Percentiles rank a stretch among this genome's conserved stretches.
Evolutionary conservation across 305 asterid species (phyloP).

Genomic region (Andrographis paniculata): DNA sequence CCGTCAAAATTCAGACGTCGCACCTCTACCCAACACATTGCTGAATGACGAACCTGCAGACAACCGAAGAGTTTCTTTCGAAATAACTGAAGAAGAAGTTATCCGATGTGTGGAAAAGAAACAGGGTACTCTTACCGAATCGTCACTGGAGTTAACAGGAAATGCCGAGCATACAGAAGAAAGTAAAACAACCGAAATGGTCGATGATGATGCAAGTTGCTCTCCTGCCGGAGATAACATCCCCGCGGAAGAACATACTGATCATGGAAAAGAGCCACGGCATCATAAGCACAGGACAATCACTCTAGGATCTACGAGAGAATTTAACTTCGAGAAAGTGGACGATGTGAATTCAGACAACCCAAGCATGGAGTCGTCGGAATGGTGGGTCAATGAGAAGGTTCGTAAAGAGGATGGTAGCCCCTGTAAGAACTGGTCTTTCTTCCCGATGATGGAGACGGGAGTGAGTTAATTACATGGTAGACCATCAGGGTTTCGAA

Average conservation of each 20-base stretch:
- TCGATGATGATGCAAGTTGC: too few species aligned
- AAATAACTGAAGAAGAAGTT: constrained; percentile 57
- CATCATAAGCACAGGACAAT: constrained; percentile 50
- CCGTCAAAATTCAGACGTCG: constrained; percentile 39
- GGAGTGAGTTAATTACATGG: constrained; percentile 29
- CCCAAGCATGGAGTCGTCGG: constrained; percentile 35
- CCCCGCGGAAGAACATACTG: constrained; percentile 25
- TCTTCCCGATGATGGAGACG: constrained; percentile 64
- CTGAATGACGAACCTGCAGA: constrained; percentile 28
- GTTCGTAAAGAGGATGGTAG: constrained; percentile 36
- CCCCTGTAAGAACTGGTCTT: constrained; percentile 47
- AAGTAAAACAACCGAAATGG: constrained; percentile 22
- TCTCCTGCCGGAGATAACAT: too few species aligned
- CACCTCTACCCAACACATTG: constrained; percentile 30
- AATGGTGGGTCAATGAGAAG: constrained; percentile 88
- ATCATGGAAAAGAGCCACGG: constrained; percentile 27
- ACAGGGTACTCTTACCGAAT: constrained; percentile 24
- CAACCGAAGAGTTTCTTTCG: constrained; percentile 75
- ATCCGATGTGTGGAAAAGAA: constrained; percentile 60
- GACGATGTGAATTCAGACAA: constrained; percentile 43
- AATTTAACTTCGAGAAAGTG: constrained; percentile 65
- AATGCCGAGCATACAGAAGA: constrained; percentile 23
- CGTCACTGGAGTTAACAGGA: constrained; percentile 19
- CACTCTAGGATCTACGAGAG: constrained; percentile 78
- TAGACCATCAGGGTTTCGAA: too few species aligned